Percentiles rank a stretch among this genome's conserved stretches.
Evolutionary conservation across 257 asterid species (phyloP).

Genomic region (Solanum etuberosum): DNA sequence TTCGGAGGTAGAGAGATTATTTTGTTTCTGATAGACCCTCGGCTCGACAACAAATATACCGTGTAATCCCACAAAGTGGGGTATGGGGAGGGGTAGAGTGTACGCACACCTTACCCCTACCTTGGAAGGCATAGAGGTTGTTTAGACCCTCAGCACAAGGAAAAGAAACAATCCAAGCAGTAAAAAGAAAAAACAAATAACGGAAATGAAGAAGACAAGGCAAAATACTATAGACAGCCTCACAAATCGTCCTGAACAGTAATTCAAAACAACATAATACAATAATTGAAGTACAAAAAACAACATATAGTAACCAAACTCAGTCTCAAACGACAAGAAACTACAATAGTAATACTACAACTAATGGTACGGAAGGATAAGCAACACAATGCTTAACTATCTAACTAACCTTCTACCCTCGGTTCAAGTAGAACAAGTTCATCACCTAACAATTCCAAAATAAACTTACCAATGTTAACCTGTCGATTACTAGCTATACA

Average conservation of each 20-base stretch:
- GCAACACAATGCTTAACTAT: not conserved
- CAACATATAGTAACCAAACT: not conserved
- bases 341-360: not conserved
- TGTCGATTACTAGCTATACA: slow-evolving; percentile 57
- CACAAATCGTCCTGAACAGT: not conserved
- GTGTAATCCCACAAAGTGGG: not conserved
- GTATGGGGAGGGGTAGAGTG: not conserved
- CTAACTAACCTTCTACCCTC: not conserved
- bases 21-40: not conserved
- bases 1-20: not conserved
- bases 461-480: slow-evolving; percentile 70
- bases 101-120: not conserved
- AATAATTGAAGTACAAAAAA: not conserved
- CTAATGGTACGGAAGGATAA: not conserved
- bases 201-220: not conserved
- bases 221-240: not conserved
- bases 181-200: not conserved
- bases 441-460: not conserved
- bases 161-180: not conserved
- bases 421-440: not conserved
- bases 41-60: not conserved
- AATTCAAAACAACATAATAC: not conserved
- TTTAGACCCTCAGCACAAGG: not conserved
- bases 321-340: not conserved
- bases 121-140: not conserved